phyloP scores from a whole-genome alignment of 2,329 filamentous ascomycete genomes.

The Pseudogymnoascus destructans region DNA sequence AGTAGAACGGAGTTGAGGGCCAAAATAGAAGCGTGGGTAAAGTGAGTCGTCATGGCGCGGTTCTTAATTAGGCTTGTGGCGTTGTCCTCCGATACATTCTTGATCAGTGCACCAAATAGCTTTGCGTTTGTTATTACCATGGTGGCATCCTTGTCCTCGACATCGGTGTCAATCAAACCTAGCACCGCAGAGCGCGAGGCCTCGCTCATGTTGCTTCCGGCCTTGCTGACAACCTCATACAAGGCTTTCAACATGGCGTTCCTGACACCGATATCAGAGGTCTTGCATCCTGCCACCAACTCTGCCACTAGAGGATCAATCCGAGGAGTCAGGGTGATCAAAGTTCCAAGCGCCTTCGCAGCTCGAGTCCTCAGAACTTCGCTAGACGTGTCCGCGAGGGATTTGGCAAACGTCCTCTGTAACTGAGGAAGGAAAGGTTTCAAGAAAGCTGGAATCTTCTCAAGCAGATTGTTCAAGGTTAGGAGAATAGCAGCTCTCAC shows the following conservation, averaged over 20 bases:
- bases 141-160: constrained; percentile 57
- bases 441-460: constrained; percentile 90
- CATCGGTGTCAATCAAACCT: constrained; percentile 73
- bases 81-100: constrained; percentile 64
- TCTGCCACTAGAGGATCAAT: constrained; percentile 89
- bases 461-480: constrained; percentile 85
- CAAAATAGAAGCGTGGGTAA: constrained; percentile 67
- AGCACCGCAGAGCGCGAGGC: constrained; percentile 75
- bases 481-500: constrained; percentile 91
- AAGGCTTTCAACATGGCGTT: constrained; percentile 95
- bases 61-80: constrained; percentile 49
- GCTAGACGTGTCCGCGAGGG: constrained; percentile 82
- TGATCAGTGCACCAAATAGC: constrained; percentile 77
- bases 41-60: constrained; percentile 64
- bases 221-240: constrained; percentile 92
- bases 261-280: constrained; percentile 70
- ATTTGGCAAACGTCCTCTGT: constrained; percentile 93
- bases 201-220: constrained; percentile 89
- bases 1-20: constrained; percentile 79
- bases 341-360: constrained; percentile 82
- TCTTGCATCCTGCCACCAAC: constrained; percentile 91
- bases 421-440: constrained; percentile 96
- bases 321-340: constrained; percentile 90
- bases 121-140: constrained; percentile 87
- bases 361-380: constrained; percentile 77